Percentiles rank a stretch among this genome's conserved stretches.
These are phyloP conservation scores for Emmonsiellopsis sp. DNA, from an alignment of 2,329 filamentous ascomycete species.

Conservation along the genomic window DNA sequence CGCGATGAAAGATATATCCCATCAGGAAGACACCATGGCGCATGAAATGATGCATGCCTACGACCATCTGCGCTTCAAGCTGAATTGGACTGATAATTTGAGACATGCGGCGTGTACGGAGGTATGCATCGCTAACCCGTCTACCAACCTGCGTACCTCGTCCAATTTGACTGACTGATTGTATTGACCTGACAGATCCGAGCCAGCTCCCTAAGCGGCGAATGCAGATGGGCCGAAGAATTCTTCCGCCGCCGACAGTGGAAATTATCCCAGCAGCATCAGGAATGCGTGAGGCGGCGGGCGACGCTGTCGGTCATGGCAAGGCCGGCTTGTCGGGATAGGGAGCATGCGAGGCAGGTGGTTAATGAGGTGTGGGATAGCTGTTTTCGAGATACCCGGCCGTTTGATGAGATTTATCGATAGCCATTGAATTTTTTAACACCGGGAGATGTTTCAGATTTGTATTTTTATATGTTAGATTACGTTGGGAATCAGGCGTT, in stretches of 20 bases:
- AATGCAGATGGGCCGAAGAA: constrained; percentile 84
- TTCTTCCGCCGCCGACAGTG: constrained; percentile 78
- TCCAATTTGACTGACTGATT: not conserved
- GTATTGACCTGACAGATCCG: constrained; percentile 55
- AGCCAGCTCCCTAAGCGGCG: constrained; percentile 83
- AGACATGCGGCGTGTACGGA: constrained; percentile 91
- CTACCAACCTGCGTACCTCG: constrained; percentile 9
- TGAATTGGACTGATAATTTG: constrained; percentile 71
- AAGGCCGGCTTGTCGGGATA: constrained; percentile 72
- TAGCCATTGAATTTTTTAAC: constrained; percentile 17
- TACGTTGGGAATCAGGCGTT: not conserved
- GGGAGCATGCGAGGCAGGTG: constrained; percentile 74
- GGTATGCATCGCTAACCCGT: too few relatives aligned
- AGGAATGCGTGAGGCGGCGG: constrained; percentile 77
- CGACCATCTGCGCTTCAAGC: constrained; percentile 85
- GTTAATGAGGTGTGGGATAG: constrained; percentile 99
- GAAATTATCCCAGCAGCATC: constrained; percentile 84
- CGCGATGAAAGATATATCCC: constrained; percentile 67
- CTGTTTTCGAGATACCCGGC: constrained; percentile 86
- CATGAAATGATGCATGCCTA: constrained; percentile 99
- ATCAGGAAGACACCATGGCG: constrained; percentile 86
- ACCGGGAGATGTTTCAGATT: not conserved
- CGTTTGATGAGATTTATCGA: constrained; percentile 94
- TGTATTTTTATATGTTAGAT: not conserved
- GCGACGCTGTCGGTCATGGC: constrained; percentile 72